Evolutionary conservation across 2,329 filamentous ascomycete genomes (phyloP).

Genomic region (Esteya vermicola): DNA sequence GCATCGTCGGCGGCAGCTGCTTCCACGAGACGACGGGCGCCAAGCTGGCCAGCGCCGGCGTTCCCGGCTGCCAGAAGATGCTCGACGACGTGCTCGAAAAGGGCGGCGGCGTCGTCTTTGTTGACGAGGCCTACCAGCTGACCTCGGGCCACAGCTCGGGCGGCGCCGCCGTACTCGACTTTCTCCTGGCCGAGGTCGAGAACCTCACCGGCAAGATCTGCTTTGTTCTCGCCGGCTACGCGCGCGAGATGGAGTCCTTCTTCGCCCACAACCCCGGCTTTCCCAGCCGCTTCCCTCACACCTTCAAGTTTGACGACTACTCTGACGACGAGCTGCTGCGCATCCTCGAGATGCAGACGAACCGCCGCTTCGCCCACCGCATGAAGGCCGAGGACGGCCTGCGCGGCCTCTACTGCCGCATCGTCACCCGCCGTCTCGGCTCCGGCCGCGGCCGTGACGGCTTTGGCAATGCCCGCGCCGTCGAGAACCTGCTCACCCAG

Average conservation of each 20-base stretch:
- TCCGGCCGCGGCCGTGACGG: slow-evolving; percentile 47
- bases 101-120: slow-evolving; percentile 57
- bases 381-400: slow-evolving; percentile 50
- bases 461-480: slow-evolving; percentile 58
- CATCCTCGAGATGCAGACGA: slow-evolving; percentile 43
- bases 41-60: slow-evolving; percentile 29
- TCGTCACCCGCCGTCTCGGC: slow-evolving; percentile 47
- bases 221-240: slow-evolving; percentile 62
- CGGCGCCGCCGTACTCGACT: slow-evolving; percentile 53
- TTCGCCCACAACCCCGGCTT: slow-evolving; percentile 62
- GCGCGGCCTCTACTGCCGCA: slow-evolving; percentile 47
- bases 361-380: slow-evolving; percentile 32
- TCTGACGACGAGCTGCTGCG: slow-evolving; percentile 45
- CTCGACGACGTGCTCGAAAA: slow-evolving; percentile 39
- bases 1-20: slow-evolving; percentile 42
- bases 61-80: slow-evolving; percentile 40
- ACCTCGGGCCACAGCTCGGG: slow-evolving; percentile 40
- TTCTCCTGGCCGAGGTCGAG: slow-evolving; percentile 57
- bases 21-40: slow-evolving; percentile 59
- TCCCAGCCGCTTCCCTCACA: slow-evolving; percentile 51
- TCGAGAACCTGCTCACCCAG: slow-evolving; percentile 44
- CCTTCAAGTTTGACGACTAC: slow-evolving; percentile 57
- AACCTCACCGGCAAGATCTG: slow-evolving; percentile 55
- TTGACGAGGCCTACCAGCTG: slow-evolving; percentile 70
- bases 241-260: slow-evolving; percentile 61